Evolutionary conservation across 2,329 filamentous ascomycete species (phyloP).

Genomic region (Xylariaceae sp.): DNA sequence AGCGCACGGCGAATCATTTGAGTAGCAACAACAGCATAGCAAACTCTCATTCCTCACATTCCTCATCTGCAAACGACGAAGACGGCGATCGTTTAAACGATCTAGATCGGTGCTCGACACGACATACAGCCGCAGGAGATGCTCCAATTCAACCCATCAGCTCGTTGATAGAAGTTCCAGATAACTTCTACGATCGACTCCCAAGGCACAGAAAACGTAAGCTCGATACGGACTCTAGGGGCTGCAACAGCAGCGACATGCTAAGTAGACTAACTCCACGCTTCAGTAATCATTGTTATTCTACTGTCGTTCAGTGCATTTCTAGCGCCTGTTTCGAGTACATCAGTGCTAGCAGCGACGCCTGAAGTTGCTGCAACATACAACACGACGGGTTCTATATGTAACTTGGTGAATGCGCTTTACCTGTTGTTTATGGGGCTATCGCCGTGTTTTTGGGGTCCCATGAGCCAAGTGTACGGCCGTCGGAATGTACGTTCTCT

Average conservation of each 20-base stretch:
- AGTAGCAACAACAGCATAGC: slow-evolving; percentile 10
- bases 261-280: slow-evolving; percentile 1
- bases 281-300: slow-evolving; percentile 53
- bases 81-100: slow-evolving; percentile 3
- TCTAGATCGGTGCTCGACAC: slow-evolving; percentile 28
- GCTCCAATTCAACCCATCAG: slow-evolving; percentile 27
- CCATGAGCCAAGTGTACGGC: slow-evolving; percentile 63
- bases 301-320: slow-evolving; percentile 73
- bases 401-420: slow-evolving; percentile 70
- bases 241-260: neutral
- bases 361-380: slow-evolving; percentile 68
- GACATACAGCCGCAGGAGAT: slow-evolving; percentile 29
- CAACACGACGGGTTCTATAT: slow-evolving; percentile 61
- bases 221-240: neutral
- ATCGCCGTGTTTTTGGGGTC: slow-evolving; percentile 67
- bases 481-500: slow-evolving; percentile 48
- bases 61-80: slow-evolving; percentile 1
- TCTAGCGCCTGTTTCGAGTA: slow-evolving; percentile 70
- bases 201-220: slow-evolving; percentile 54
- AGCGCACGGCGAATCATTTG: neutral
- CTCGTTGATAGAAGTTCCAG: slow-evolving; percentile 38
- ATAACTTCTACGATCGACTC: slow-evolving; percentile 63
- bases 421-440: slow-evolving; percentile 71
- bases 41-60: slow-evolving; percentile 5
- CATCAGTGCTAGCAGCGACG: slow-evolving; percentile 67